Conservation (phyloP, 495 filamentous ascomycete genomes). For the Aspergillus egyptiacus region DNA sequence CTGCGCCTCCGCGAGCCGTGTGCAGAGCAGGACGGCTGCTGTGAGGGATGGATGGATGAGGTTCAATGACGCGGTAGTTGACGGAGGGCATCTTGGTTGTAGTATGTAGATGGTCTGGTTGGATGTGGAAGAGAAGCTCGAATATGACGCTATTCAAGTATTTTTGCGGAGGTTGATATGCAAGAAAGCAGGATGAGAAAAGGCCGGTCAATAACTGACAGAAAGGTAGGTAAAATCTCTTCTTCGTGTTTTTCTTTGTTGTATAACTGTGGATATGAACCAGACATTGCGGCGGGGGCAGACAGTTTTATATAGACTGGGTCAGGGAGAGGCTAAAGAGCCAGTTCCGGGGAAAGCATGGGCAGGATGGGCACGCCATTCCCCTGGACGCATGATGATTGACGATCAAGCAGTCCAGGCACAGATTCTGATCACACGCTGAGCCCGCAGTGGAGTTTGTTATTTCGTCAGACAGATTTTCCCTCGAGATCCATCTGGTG, state of each 20-base stretch:
- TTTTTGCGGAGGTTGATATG: constrained; percentile 10
- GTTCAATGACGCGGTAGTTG: constrained; percentile 69
- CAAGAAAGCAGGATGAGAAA: constrained; percentile 5
- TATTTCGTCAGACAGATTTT: neutral
- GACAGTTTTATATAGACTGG: constrained; percentile 19
- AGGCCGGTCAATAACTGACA: neutral
- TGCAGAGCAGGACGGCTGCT: constrained; percentile 56
- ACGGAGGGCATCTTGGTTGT: constrained; percentile 14
- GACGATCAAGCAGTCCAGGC: neutral
- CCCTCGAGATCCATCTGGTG: constrained; percentile 3
- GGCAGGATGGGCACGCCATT: constrained; percentile 16
- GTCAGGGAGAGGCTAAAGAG: constrained; percentile 10
- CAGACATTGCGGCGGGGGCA: constrained; percentile 21
- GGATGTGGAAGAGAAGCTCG: neutral
- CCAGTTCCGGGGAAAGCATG: constrained; percentile 15
- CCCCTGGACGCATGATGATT: constrained; percentile 16
- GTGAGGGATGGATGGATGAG: constrained; percentile 65
- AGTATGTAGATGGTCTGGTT: constrained; percentile 10
- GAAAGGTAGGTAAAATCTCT: constrained; percentile 12
- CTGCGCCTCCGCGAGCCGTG: constrained; percentile 81
- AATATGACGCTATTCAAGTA: neutral
- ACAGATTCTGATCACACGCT: constrained; percentile 17
- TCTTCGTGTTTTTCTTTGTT: constrained; percentile 16
- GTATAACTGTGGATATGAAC: constrained; percentile 9
- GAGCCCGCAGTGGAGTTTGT: constrained; percentile 15